Evolutionary conservation across 1,139 yeast genomes (phyloP).

Genomic region (Yamadazyma conglobata): DNA sequence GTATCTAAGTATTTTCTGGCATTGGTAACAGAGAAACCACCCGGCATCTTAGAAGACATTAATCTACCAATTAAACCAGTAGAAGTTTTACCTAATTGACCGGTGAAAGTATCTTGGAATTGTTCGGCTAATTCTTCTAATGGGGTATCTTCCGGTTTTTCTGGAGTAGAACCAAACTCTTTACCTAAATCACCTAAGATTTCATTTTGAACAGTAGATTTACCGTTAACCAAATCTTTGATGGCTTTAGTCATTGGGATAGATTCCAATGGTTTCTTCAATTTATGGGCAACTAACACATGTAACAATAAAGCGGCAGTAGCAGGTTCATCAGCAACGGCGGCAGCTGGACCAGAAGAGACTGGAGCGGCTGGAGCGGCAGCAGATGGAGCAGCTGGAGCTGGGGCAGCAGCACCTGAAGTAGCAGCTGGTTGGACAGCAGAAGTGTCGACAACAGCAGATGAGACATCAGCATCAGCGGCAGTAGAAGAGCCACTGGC

Average conservation of each 20-base stretch:
- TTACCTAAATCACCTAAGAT: slow-evolving; percentile 97
- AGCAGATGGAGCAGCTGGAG: slow-evolving; percentile 56
- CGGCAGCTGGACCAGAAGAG: slow-evolving; percentile 72
- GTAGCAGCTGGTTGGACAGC: slow-evolving; percentile 45
- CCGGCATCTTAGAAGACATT: slow-evolving; percentile 97
- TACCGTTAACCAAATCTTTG: slow-evolving; percentile 96
- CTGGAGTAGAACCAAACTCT: slow-evolving; percentile 97
- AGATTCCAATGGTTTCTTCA: slow-evolving; percentile 84
- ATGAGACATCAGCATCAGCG: slow-evolving; percentile 20
- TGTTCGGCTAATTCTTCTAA: slow-evolving; percentile 91
- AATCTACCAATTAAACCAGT: slow-evolving; percentile 84
- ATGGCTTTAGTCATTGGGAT: slow-evolving; percentile 89
- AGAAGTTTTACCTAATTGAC: slow-evolving; percentile 91
- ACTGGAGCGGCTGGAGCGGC: slow-evolving; percentile 59
- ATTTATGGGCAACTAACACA: slow-evolving; percentile 89
- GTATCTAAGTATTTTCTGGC: slow-evolving; percentile 90
- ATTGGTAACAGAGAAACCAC: slow-evolving; percentile 90
- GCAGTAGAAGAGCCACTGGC: slow-evolving; percentile 12
- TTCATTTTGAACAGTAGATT: slow-evolving; percentile 97
- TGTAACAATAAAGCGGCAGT: slow-evolving; percentile 80
- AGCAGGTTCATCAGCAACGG: slow-evolving; percentile 85
- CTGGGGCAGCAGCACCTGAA: slow-evolving; percentile 45
- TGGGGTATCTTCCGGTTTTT: slow-evolving; percentile 98
- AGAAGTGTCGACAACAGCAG: slow-evolving; percentile 29
- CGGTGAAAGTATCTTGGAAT: slow-evolving; percentile 86